phyloP scores from a whole-genome alignment of 106 monocot genomes.

The Xerophyta viscosa region DNA sequence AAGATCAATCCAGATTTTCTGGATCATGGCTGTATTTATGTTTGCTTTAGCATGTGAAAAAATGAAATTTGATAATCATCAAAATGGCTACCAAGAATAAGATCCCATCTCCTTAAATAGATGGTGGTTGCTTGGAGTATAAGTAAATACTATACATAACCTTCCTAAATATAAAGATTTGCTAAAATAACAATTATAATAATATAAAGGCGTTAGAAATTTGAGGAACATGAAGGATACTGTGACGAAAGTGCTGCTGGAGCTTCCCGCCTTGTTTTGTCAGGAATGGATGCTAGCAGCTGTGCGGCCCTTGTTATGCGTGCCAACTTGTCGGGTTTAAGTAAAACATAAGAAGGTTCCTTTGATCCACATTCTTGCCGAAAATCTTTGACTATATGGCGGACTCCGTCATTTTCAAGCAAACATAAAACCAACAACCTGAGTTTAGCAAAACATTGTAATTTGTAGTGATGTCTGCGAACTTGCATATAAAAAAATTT shows the following conservation, averaged over 20 bases:
- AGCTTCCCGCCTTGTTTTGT: constrained; percentile 56
- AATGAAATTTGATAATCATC: no score
- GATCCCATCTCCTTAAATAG: no score
- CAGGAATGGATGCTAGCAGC: constrained; percentile 83
- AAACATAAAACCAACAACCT: constrained; percentile 70
- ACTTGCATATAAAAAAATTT: no score
- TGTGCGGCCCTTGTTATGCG: constrained; percentile 57
- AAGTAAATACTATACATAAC: no score
- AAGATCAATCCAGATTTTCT: no score
- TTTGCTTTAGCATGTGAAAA: no score
- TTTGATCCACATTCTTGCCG: background rate
- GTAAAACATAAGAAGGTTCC: constrained; percentile 13
- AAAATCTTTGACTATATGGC: constrained; percentile 50
- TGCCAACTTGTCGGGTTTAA: constrained; percentile 9
- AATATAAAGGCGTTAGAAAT: background rate
- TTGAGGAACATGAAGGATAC: constrained; percentile 53
- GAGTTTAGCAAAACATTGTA: constrained; percentile 4
- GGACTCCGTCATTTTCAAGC: constrained; percentile 65
- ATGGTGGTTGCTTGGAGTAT: no score
- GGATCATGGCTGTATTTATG: no score
- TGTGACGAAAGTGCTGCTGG: constrained; percentile 51
- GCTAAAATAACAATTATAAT: no score
- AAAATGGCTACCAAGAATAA: no score
- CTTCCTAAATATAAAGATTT: no score
- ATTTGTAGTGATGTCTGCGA: no score